phyloP scores from a whole-genome alignment of 495 filamentous ascomycete genomes.

The Penicillium psychrofluorescens region DNA sequence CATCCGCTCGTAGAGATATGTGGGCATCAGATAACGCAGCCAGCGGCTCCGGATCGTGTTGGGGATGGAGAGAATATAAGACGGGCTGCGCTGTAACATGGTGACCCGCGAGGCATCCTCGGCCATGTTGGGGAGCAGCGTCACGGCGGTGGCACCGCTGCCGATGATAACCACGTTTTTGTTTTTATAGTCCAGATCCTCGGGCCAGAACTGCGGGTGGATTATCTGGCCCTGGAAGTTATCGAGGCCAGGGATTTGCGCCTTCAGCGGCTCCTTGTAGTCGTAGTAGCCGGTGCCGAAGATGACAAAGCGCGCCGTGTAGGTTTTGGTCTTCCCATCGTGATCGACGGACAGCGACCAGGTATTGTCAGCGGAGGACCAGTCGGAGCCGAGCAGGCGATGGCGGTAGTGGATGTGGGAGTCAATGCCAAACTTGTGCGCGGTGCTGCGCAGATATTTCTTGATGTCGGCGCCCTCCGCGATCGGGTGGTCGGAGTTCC shows the following conservation, averaged over 20 bases:
- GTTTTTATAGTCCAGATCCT: constrained; percentile 36
- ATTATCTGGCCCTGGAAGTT: constrained; percentile 37
- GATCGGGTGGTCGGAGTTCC: constrained; percentile 51
- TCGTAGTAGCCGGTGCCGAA: constrained; percentile 60
- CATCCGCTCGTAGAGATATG: constrained; percentile 24
- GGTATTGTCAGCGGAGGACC: constrained; percentile 49
- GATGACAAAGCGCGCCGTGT: constrained; percentile 51
- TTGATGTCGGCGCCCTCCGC: constrained; percentile 52
- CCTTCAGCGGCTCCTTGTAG: constrained; percentile 50
- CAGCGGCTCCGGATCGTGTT: constrained; percentile 26
- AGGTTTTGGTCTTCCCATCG: constrained; percentile 36
- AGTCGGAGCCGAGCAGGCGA: constrained; percentile 47
- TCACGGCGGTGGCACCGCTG: constrained; percentile 51
- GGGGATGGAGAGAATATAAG: constrained; percentile 49
- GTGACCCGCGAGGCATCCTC: constrained; percentile 40
- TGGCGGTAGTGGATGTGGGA: constrained; percentile 53
- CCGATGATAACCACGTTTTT: constrained; percentile 53
- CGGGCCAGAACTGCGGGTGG: constrained; percentile 50
- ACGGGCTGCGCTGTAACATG: constrained; percentile 53
- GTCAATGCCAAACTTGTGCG: constrained; percentile 53
- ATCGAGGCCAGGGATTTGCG: constrained; percentile 35
- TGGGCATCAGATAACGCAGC: constrained; percentile 34
- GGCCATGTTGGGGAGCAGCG: constrained; percentile 40
- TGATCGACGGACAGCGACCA: constrained; percentile 56
- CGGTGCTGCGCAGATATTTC: constrained; percentile 55